phyloP scores from a whole-genome alignment of 129 eudicot genomes.

The Artemisia tridentata region DNA sequence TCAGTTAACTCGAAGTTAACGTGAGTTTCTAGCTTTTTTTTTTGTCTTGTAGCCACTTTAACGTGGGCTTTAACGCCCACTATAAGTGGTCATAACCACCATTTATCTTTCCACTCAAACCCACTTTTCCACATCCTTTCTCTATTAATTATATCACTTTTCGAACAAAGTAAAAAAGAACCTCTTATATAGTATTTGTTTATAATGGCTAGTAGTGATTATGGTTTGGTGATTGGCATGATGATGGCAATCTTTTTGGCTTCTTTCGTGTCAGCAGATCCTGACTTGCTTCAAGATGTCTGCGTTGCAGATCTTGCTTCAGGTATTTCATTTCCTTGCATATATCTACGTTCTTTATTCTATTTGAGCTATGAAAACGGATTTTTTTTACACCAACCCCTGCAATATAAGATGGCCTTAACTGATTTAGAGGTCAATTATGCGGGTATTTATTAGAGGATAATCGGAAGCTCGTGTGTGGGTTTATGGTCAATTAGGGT shows the following conservation, averaged over 20 bases:
- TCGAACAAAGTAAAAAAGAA: background rate
- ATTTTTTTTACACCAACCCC: no score
- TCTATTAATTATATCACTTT: background rate
- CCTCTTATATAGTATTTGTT: background rate
- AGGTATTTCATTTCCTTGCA: slow-evolving; percentile 33
- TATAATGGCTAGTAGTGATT: slow-evolving; percentile 13
- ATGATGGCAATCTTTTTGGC: slow-evolving; percentile 11
- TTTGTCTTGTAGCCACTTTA: no score
- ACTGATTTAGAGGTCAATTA: no score
- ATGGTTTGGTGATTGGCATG: slow-evolving; percentile 17
- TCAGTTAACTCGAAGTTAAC: no score
- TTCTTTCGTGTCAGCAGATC: slow-evolving; percentile 43
- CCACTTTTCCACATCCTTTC: background rate
- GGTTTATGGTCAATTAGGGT: no score
- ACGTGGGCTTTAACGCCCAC: no score
- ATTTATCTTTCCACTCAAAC: slow-evolving; percentile 8
- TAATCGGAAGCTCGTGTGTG: no score
- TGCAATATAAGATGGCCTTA: no score
- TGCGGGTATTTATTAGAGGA: no score
- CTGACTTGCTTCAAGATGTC: slow-evolving; percentile 74
- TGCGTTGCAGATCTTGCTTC: slow-evolving; percentile 83
- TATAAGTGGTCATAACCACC: slow-evolving; percentile 15
- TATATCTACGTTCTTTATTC: background rate
- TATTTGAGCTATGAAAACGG: background rate
- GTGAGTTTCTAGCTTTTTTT: no score